Evolutionary conservation across 1,284 basidiomycete genomes (phyloP), one percentile per base, ranked within the genome.

Genomic region (Agaricales sp.): DNA sequence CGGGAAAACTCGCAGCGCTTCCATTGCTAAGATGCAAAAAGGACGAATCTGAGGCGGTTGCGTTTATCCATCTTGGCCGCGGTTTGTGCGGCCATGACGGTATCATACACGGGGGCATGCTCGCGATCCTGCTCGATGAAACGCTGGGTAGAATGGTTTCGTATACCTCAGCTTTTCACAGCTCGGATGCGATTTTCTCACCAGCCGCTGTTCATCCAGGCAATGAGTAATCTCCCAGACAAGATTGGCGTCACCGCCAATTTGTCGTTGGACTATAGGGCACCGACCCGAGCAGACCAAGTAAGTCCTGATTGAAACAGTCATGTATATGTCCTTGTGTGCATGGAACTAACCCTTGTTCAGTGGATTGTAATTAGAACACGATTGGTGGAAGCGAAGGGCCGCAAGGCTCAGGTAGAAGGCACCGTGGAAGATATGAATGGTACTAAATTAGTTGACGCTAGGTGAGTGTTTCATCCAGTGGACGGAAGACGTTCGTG

Each of bases 221-320:
- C 92, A 2, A 77, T 93, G 46, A 71, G 78, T 51, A 90, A 91
- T 60, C 67, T 97, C 0, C 92, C 92, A 0, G 84, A 87, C 24
- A 84, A 88, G 60, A 82, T 97, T 45, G 94, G 90, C n/a, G 92
- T 98, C 11, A 98, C 94, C 0, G 94, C 92, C 1, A 84, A 77
- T 47, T 67, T 93, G 43, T 73, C 74, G 14, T 65, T 93, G 50
- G 80, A 80, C 58, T 94, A 91, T 64, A 78, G 75, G 49, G 83
- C 87, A 0, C 91, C 91, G 0, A 89, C 87, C 1, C 78, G 75
- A 51, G 91, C 91, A 1, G 87, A 92, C 64, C 90, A 90, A 75
- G 84, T 85, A 62, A 51, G 67, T 53, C 35, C 45, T 18, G 21
- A 18, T 30, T 30, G 6, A 30, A 14, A 14, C 26, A 14, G 6